A percentile compares a stretch with the other conserved stretches of the same genome.
Conservation (phyloP, 2,329 filamentous ascomycete species). For the Helminthosporium solani region DNA sequence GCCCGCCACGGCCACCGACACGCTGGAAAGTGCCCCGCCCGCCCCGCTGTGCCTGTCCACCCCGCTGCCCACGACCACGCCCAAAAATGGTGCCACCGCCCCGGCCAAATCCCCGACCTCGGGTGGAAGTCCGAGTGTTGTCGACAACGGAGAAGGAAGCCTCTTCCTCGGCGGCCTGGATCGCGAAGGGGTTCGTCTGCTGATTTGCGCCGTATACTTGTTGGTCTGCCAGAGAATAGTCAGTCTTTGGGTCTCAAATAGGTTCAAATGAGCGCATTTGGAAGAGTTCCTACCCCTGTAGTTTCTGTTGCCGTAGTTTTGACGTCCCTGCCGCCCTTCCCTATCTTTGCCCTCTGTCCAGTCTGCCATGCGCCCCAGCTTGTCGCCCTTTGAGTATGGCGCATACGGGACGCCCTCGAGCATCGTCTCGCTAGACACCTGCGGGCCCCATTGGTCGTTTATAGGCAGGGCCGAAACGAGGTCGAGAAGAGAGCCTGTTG, state of each 20-base stretch:
- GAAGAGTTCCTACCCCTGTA: slow-evolving; percentile 68
- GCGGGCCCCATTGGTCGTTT: slow-evolving; percentile 72
- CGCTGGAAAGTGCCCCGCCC: slow-evolving; percentile 73
- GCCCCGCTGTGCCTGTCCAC: slow-evolving; percentile 71
- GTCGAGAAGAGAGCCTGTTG: slow-evolving; percentile 49
- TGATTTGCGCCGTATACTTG: slow-evolving; percentile 94
- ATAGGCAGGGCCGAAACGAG: slow-evolving; percentile 50
- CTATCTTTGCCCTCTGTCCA: slow-evolving; percentile 90
- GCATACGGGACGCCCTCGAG: slow-evolving; percentile 95
- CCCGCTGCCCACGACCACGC: slow-evolving; percentile 72
- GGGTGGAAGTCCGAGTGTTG: slow-evolving; percentile 82
- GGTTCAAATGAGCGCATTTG: not conserved
- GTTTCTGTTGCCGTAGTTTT: slow-evolving; percentile 82
- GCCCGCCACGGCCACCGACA: slow-evolving; percentile 66
- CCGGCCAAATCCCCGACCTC: slow-evolving; percentile 77
- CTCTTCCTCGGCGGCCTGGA: slow-evolving; percentile 92
- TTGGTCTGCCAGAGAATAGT: slow-evolving; percentile 65
- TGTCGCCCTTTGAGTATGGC: slow-evolving; percentile 97
- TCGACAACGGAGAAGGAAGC: slow-evolving; percentile 97
- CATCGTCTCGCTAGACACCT: slow-evolving; percentile 79
- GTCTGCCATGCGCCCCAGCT: slow-evolving; percentile 98
- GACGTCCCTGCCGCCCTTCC: slow-evolving; percentile 77
- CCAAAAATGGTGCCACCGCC: slow-evolving; percentile 83
- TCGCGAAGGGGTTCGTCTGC: slow-evolving; percentile 75
- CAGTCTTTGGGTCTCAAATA: slow-evolving; percentile 9